Evolutionary conservation across 345 rosid genomes (phyloP).

Genomic region (Eucalyptus albens): DNA sequence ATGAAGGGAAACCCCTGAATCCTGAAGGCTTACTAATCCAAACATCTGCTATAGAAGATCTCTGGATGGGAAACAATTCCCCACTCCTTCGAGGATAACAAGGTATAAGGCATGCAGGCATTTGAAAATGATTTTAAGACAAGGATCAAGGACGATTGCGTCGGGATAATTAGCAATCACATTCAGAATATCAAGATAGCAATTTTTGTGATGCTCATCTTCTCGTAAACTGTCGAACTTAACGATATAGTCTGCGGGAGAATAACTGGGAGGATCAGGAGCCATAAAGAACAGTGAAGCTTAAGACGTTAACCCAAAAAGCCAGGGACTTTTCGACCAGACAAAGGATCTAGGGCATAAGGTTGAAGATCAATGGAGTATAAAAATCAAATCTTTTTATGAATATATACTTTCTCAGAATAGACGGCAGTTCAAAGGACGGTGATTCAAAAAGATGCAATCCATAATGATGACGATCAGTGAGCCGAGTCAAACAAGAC

Average conservation of each 20-base stretch:
- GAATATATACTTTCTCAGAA: background rate
- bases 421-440: background rate
- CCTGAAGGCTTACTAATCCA: background rate
- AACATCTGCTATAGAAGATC: background rate
- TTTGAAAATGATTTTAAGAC: background rate
- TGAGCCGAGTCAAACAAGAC: no score
- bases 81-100: background rate
- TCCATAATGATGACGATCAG: no score
- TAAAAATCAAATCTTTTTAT: no score
- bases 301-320: background rate
- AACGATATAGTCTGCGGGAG: background rate
- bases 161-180: background rate
- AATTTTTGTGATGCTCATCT: background rate
- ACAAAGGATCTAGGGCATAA: background rate
- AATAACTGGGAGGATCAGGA: background rate
- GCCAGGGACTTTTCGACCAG: background rate
- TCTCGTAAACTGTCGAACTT: background rate
- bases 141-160: background rate
- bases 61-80: background rate
- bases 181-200: background rate
- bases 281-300: background rate
- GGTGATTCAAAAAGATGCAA: no score
- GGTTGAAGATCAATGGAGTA: background rate
- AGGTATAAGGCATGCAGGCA: background rate
- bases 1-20: background rate